Evolutionary conservation across 257 asterid species (phyloP), one percentile per base, ranked within the genome.

Genomic region (Plantago major): DNA sequence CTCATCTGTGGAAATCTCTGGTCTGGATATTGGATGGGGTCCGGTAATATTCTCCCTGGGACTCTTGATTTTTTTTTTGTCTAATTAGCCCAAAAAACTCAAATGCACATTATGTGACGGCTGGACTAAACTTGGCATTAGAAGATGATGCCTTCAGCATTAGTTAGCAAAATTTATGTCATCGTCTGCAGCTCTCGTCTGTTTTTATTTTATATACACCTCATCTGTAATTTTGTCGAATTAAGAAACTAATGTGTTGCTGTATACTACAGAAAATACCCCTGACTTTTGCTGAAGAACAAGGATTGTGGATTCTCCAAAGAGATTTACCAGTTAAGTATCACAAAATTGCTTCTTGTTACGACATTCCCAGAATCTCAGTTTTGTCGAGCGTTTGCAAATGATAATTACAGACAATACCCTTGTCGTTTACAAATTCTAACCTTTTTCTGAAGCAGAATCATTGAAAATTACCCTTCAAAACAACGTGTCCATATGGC

Each of bases 21-120:
- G 99, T 44, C 96, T 92, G 67, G 99, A 92, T 76, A 71, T 92
- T 65, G 99, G 99, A 26, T 92, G 99, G 99, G 97, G 99, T 58
- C 94, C 85, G 99, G 99, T 92, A 89, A 77, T 71, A 64, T 14
- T 62, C 48, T 4, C 53, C 17, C 48, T 55, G 48, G 30, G 40
- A 19, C 46, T 47, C 45, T 22, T 13, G 42, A 56, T 56, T 3
- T 47, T 62, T 9, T 26, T 33, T 4, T 33, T 33, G 40, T 33
- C 40, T 28, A 46, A 4, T 42, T 1, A 22, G 11, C 51, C 59
- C 48, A 11, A 19, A 42, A 38, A 51, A 42, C 30, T 59, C 18
- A 53, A 42, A 46, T 9, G 38, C n/a, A 19, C 7, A 5, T 33
- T 33, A 4, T 33, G 7, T 33, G 40, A 1, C 8, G 40, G 6